Evolutionary conservation across 2,329 filamentous ascomycete species (phyloP).

Genomic region (Pseudogymnoascus sp.): DNA sequence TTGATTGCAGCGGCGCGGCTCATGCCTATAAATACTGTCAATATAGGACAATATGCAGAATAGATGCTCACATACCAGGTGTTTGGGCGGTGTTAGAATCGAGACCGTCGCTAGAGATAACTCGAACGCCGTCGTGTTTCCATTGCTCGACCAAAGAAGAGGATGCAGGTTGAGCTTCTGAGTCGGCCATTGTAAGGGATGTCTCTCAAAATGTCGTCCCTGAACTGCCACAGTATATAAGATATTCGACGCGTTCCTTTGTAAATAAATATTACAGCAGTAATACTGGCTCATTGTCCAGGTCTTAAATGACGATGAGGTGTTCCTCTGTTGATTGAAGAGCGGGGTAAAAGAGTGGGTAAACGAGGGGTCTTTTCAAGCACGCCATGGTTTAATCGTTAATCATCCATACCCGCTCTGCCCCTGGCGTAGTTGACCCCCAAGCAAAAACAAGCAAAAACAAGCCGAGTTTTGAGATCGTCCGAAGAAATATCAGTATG

Average conservation of each 20-base stretch:
- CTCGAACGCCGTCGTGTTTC: conserved; percentile 35
- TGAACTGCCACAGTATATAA: no score
- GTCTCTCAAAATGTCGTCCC: no score
- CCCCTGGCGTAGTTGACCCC: neutral
- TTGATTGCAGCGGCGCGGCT: conserved; percentile 37
- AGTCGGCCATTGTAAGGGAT: neutral
- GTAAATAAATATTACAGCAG: neutral
- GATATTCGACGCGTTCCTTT: neutral
- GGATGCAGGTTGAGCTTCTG: neutral
- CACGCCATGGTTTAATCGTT: neutral
- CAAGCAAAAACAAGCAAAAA: no score
- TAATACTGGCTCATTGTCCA: neutral
- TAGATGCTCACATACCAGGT: conserved; percentile 23
- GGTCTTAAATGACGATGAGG: neutral
- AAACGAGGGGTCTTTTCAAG: neutral
- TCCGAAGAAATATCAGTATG: no score
- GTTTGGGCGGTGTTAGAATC: conserved; percentile 36
- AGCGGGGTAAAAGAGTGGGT: neutral
- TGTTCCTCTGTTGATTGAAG: neutral
- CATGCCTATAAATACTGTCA: conserved; percentile 26
- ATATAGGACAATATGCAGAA: neutral
- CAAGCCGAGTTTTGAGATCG: no score
- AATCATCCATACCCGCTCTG: neutral
- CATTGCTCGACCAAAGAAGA: conserved; percentile 22
- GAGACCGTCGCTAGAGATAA: conserved; percentile 33